Conservation (phyloP, 495 filamentous ascomycete species). For the Penicillium coprophilum region DNA sequence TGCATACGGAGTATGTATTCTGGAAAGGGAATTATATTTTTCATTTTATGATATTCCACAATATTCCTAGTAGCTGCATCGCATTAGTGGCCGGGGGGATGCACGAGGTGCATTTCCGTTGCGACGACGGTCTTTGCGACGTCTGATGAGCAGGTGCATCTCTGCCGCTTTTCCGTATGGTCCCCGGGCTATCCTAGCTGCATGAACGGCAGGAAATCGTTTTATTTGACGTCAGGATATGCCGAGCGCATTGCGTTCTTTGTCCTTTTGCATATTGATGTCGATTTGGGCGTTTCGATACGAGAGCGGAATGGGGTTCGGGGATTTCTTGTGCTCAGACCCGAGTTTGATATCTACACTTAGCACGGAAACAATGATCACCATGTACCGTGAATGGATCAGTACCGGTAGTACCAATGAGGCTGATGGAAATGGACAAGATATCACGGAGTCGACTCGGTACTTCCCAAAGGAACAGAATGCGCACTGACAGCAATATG, state of each 20-base stretch:
- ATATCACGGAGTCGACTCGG: neutral
- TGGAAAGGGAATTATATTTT: slow-evolving; percentile 1
- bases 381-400: too few relatives aligned
- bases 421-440: neutral
- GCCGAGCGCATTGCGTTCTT: slow-evolving; percentile 13
- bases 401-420: too few relatives aligned
- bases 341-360: neutral
- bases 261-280: slow-evolving; percentile 7
- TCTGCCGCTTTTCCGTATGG: slow-evolving; percentile 10
- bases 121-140: slow-evolving; percentile 4
- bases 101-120: slow-evolving; percentile 15
- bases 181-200: slow-evolving; percentile 1
- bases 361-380: neutral
- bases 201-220: slow-evolving; percentile 11
- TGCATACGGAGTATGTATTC: slow-evolving; percentile 11
- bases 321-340: neutral
- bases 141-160: neutral
- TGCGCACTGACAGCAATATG: slow-evolving; percentile 5
- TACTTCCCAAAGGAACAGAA: neutral
- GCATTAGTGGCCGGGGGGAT: slow-evolving; percentile 15
- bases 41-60: neutral
- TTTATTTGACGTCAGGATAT: slow-evolving; percentile 12
- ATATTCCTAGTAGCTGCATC: slow-evolving; percentile 1
- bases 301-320: neutral
- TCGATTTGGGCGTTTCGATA: neutral